Evolutionary conservation across 2,329 filamentous ascomycete genomes (phyloP), one percentile per base, ranked within the genome.

Genomic region (Trichoderma sp.): DNA sequence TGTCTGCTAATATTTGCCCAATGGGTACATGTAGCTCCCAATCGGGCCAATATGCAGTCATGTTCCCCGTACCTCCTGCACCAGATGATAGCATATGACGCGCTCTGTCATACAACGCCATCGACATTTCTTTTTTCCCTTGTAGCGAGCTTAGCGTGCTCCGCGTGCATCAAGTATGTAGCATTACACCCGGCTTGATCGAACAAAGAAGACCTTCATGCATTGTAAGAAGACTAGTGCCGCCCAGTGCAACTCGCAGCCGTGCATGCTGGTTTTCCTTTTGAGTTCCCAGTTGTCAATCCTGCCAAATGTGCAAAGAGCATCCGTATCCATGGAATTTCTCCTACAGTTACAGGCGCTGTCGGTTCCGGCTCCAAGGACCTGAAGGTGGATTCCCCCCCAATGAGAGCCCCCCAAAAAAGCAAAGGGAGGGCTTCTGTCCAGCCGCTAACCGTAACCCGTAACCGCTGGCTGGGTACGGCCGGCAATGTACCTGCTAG

Each of bases 331-430:
- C 40, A 43, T n/a, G 8, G 40, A 59, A 67, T n/a, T 29, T 59
- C 63, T 52, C 16, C 40, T 43, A 19, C 40, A 7, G 40, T 43
- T 43, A 47, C 63, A 33, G 52, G 62, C 35, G 37, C 63, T 49
- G 53, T 66, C 63, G 63, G 63, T 52, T 67, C 63, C 63, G 63
- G 63, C 63, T 66, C 21, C 62, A 65, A 56, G 53, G 62, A 37
- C 63, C 63, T 66, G 35, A 66, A 49, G 43, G 53, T 66, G 63
- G 63, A 21, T 66, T 5, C 37, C n/a, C n/a, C 52, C 52, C 53
- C 27, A 58, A 65, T 43, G 19, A 31, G 10, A 24, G 11, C 24
- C 62, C 62, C 52, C 29, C 29, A 52, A 52, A 40, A 35, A 53
- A 21, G 31, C 37, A 49, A 16, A 60, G 64, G 56, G 64, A 67